phyloP scores from a whole-genome alignment of 371 early-diverging fungal species.

The Haplosporangium sp. region DNA sequence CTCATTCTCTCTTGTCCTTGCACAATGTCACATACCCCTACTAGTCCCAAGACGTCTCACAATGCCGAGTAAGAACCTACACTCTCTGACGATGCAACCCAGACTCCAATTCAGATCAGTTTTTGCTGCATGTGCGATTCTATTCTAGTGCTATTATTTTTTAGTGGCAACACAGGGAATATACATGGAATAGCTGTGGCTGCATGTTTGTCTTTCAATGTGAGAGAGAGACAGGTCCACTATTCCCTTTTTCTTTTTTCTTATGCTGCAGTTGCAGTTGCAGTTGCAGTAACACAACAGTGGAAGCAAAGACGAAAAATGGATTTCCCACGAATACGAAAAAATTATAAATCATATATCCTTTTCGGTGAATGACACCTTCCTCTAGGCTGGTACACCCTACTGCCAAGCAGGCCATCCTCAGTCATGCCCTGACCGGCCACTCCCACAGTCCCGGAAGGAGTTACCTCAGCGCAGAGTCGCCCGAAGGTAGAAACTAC shows the following conservation, averaged over 20 bases:
- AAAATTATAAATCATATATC: constrained; percentile 1
- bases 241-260: too few species aligned
- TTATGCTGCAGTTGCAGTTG: background rate
- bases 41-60: constrained; percentile 12
- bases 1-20: too few species aligned
- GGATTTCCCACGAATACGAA: constrained; percentile 10
- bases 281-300: background rate
- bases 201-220: too few species aligned
- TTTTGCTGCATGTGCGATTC: too few species aligned
- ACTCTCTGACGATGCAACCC: too few species aligned
- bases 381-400: constrained; percentile 32
- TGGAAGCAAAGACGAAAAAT: too few species aligned
- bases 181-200: too few species aligned
- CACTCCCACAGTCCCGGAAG: constrained; percentile 29
- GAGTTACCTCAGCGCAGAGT: constrained; percentile 39
- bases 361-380: constrained; percentile 4
- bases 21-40: constrained; percentile 21
- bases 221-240: too few species aligned
- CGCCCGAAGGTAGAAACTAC: constrained; percentile 27
- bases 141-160: too few species aligned
- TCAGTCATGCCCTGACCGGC: constrained; percentile 46
- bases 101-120: too few species aligned
- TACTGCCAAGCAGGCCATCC: constrained; percentile 19
- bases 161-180: too few species aligned
- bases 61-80: constrained; percentile 14